Evolutionary conservation across 176 grass and related monocot genomes (phyloP).

Genomic region (Luzula sylvatica): DNA sequence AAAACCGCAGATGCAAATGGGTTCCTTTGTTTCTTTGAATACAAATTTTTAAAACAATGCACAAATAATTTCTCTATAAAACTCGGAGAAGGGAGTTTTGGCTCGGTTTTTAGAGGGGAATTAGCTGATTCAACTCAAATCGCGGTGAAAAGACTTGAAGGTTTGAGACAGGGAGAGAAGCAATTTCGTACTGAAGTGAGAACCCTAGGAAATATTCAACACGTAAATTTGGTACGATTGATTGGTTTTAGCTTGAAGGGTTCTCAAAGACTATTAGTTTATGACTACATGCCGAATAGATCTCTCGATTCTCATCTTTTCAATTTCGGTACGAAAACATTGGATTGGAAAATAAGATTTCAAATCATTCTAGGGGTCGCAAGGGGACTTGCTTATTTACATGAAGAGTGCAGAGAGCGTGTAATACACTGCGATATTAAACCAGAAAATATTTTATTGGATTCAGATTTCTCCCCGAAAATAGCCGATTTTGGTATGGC

Average conservation of each 20-base stretch:
- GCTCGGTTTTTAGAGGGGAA: conserved; percentile 30
- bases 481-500: conserved; percentile 45
- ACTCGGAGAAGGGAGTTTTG: conserved; percentile 31
- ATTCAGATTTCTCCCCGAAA: conserved; percentile 24
- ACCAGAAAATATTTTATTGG: conserved; percentile 38
- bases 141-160: conserved; percentile 36
- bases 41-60: conserved; percentile 11
- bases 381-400: conserved; percentile 32
- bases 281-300: conserved; percentile 35
- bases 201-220: conserved; percentile 29
- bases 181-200: conserved; percentile 37
- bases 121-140: conserved; percentile 21
- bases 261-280: conserved; percentile 27
- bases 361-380: conserved; percentile 28
- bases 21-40: conserved; percentile 18
- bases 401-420: conserved; percentile 32
- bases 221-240: conserved; percentile 28
- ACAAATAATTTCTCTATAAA: conserved; percentile 29
- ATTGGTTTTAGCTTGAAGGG: conserved; percentile 29
- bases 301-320: conserved; percentile 25
- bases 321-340: neutral
- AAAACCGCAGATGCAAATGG: conserved; percentile 1
- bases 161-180: conserved; percentile 34
- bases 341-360: conserved; percentile 28
- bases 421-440: conserved; percentile 45